Percentiles rank a stretch among this genome's conserved stretches.
phyloP scores from a whole-genome alignment of 2,329 filamentous ascomycete species.

The Teratosphaeria destructans region DNA sequence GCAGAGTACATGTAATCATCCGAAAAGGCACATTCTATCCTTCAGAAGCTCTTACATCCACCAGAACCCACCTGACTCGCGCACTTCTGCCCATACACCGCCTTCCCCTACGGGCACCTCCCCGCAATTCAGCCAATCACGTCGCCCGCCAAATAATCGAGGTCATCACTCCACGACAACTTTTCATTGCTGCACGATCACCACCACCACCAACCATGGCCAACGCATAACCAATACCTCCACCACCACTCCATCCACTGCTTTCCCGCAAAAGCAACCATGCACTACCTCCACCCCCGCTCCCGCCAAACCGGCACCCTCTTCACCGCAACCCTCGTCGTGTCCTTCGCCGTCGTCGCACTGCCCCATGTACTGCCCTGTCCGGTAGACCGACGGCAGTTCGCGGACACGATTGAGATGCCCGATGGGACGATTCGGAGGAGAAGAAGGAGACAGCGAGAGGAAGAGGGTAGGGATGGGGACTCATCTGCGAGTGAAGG shows the following conservation, averaged over 20 bases:
- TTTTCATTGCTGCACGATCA: background rate
- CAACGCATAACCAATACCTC: background rate
- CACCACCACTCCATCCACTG: background rate
- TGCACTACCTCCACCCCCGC: constrained; percentile 68
- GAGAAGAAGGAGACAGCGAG: constrained; percentile 28
- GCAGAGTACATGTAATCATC: background rate
- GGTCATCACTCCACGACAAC: background rate
- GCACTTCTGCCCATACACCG: background rate
- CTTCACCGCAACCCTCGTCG: constrained; percentile 83
- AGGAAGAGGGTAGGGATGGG: constrained; percentile 4
- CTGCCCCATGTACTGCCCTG: constrained; percentile 87
- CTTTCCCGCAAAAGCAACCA: background rate
- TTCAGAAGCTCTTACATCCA: background rate
- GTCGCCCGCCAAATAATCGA: background rate
- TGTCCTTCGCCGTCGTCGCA: constrained; percentile 85
- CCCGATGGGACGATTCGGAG: constrained; percentile 28
- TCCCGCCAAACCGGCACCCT: constrained; percentile 88
- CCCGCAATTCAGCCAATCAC: background rate
- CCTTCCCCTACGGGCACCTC: background rate
- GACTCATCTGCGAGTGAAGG: background rate
- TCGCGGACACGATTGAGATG: constrained; percentile 51
- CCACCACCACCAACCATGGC: background rate
- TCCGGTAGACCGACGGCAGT: constrained; percentile 63
- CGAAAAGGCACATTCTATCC: background rate
- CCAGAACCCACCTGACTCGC: background rate